Evolutionary conservation across 129 eudicot species (phyloP).

Genomic region (Helichrysum umbraculigerum): DNA sequence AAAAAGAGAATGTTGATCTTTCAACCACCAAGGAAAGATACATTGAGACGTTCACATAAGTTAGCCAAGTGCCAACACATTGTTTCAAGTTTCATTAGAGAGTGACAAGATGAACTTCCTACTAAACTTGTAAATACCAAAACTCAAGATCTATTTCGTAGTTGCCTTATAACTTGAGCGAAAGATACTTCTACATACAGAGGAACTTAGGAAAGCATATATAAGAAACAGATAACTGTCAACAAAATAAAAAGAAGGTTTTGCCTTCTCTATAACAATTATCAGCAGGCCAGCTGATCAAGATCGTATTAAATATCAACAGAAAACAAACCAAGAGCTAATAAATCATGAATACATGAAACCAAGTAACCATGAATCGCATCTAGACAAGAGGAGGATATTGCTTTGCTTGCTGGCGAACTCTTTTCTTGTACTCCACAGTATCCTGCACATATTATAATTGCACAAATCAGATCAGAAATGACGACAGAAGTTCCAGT

Average conservation of each 20-base stretch:
- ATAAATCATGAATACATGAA: conserved; percentile 23
- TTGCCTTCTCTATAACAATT: conserved; percentile 19
- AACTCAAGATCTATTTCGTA: neutral
- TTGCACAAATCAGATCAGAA: conserved; percentile 10
- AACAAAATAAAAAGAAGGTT: conserved; percentile 23
- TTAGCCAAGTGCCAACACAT: neutral
- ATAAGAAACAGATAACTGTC: conserved; percentile 15
- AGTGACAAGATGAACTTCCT: neutral
- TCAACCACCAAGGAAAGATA: neutral
- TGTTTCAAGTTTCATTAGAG: neutral
- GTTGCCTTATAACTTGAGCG: conserved; percentile 1
- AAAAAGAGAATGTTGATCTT: neutral
- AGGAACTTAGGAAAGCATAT: conserved; percentile 3
- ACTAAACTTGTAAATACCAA: neutral
- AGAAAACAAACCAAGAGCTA: conserved; percentile 15
- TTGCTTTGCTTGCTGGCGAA: conserved; percentile 73
- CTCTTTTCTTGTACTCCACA: conserved; percentile 71
- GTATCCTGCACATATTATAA: conserved; percentile 43
- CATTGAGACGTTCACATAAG: neutral
- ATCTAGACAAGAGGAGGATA: conserved; percentile 65
- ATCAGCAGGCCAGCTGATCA: conserved; percentile 19
- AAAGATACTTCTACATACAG: neutral
- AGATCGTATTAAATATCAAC: conserved; percentile 16
- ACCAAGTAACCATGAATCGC: neutral
- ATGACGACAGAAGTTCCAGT: neutral